Evolutionary conservation across 2,329 filamentous ascomycete species (phyloP).

Genomic region (Aspergillus fumigatiaffinis): DNA sequence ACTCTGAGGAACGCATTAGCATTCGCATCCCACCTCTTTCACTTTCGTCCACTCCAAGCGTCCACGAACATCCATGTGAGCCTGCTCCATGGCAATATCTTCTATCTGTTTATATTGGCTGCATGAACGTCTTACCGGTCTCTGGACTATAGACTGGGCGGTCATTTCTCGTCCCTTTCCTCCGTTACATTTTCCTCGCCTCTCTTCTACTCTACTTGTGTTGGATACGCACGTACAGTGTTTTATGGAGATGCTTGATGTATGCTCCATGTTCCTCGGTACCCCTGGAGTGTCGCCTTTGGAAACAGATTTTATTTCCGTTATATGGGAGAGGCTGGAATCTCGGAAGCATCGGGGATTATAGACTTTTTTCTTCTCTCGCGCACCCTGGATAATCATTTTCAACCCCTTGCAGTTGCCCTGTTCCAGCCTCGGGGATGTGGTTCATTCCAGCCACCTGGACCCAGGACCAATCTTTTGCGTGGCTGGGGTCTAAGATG

Average conservation of each 20-base stretch:
- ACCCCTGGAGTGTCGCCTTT: neutral
- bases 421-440: neutral
- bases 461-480: neutral
- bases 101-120: conserved; percentile 19
- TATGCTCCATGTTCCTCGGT: conserved; percentile 14
- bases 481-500: neutral
- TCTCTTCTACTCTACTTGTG: conserved; percentile 2
- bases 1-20: conserved; percentile 25
- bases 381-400: neutral
- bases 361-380: neutral
- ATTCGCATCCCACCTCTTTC: conserved; percentile 1
- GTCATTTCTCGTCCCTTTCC: conserved; percentile 2
- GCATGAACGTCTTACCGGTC: conserved; percentile 9
- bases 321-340: neutral
- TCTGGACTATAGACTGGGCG: conserved; percentile 6
- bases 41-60: neutral
- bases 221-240: conserved; percentile 10
- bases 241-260: conserved; percentile 17
- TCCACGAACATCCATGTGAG: conserved; percentile 11
- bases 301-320: neutral
- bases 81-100: conserved; percentile 12
- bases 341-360: neutral
- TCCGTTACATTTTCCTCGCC: conserved; percentile 4
- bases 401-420: neutral
- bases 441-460: neutral